phyloP scores from a whole-genome alignment of 2,329 filamentous ascomycete species.

The Zasmidium angulare region DNA sequence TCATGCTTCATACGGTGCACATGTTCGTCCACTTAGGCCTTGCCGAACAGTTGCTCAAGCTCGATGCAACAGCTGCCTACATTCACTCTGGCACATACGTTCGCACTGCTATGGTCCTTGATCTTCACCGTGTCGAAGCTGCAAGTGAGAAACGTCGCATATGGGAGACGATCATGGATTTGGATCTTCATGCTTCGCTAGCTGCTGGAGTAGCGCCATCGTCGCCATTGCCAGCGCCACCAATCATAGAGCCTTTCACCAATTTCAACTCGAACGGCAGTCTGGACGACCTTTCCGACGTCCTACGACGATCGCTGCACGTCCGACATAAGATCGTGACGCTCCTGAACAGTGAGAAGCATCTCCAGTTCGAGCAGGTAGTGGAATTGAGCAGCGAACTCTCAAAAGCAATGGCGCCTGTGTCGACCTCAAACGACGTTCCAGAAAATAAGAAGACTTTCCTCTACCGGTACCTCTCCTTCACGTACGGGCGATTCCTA shows the following conservation, averaged over 20 bases:
- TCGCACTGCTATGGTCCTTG: slow-evolving; percentile 9
- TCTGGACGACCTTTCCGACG: background rate
- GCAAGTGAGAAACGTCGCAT: background rate
- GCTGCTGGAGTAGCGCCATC: slow-evolving; percentile 15
- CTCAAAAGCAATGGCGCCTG: slow-evolving; percentile 12
- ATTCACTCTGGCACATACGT: slow-evolving; percentile 13
- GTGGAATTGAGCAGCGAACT: slow-evolving; percentile 14
- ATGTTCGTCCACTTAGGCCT: slow-evolving; percentile 6
- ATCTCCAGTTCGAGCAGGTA: slow-evolving; percentile 13
- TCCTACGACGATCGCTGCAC: slow-evolving; percentile 8
- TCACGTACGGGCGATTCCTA: slow-evolving; percentile 10
- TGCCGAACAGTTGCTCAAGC: slow-evolving; percentile 12
- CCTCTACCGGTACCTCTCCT: slow-evolving; percentile 14
- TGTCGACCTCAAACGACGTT: slow-evolving; percentile 7
- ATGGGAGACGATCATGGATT: slow-evolving; percentile 14
- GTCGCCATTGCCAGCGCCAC: background rate
- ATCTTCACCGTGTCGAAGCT: slow-evolving; percentile 4
- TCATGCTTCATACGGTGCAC: slow-evolving; percentile 1
- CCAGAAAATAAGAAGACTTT: slow-evolving; percentile 7
- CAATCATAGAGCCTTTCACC: background rate
- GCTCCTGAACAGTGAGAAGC: slow-evolving; percentile 8
- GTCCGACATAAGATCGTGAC: slow-evolving; percentile 15
- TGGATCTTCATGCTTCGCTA: slow-evolving; percentile 17
- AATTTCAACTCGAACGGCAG: background rate
- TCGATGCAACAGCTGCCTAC: slow-evolving; percentile 9